Base-by-base conservation (phyloP, 228 moss, liverwort and hornwort species). In the Sphagnum magellanicum region DNA sequence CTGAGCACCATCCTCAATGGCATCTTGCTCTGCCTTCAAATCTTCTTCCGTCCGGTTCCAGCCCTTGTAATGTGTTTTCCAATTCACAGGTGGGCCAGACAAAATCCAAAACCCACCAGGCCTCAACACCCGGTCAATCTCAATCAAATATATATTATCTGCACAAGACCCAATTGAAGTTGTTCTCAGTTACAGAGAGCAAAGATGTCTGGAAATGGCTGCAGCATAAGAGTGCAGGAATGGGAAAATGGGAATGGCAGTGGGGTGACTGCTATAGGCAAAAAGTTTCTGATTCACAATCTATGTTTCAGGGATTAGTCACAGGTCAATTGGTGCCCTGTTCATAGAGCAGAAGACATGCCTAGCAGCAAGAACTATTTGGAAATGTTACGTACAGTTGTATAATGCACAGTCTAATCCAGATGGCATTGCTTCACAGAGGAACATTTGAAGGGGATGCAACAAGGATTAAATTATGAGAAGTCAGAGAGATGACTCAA, bases 21-120 rank as follows among this genome's bases (percentile, higher is more conserved):
- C 67, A 74, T 98, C 87, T 74, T 91, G 90, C 61, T 98, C 97
- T 8, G 75, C 76, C 61, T 77, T 86, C 8, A 98, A 79, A 72
- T 93, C 88, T 50, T 85, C 85, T 73, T 89, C 4, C 4, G 87
- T 87, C 6, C 93, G 78, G 61, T 81, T 84, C 97, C 97, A 98
- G 9, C 97, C 97, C 66, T 78, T 84, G 67, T 79, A 72, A 67
- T 93, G 82, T 6, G 63, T 72, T 72, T 73, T 87, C 93, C 93
- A 98, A 65, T 93, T 86, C 53, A 98, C 75, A 7, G 97, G 93
- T 65, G 97, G 97, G 72, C 97, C 93, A 14, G 93, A 98, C 4
- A 98, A 67, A 65, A 98, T 83, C 97, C 97, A 98, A 64, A 90
- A 90, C 12, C 91, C 97, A 65, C 93, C 93, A 64, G 97, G 97